Base-by-base conservation (phyloP, 345 rosid genomes). In the Anacardium occidentale region DNA sequence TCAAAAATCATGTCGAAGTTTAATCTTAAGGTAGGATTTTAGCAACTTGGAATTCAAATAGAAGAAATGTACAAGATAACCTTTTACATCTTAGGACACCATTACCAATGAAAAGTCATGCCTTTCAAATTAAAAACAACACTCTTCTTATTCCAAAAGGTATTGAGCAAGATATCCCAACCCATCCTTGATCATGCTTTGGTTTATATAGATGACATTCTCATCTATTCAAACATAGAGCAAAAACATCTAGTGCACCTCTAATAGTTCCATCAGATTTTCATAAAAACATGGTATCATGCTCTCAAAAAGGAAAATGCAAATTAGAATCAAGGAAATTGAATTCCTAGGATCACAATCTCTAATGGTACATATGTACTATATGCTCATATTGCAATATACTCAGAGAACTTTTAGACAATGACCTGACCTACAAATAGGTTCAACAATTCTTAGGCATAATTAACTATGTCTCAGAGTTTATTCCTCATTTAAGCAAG, bases 131-230 rank as follows among this genome's bases (percentile, higher is more conserved):
- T 73, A 8, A 63, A 64, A 3, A 55, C 22, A 1, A 15, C 69
- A 0, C 56, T n/a, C 69, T 0, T 73, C 15, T 0, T 1, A 52
- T 73, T 73, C 10, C 25, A 73, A 17, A 64, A 54, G 3, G 64
- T 24, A 0, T 53, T 73, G 70, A 52, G 4, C 8, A 34, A 20
- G 14, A 64, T 73, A 0, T 73, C n/a, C 40, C 1, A 6, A 1
- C 63, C 22, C 2, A 26, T 72, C 0, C 18, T 48, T 0, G 0
- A 13, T 0, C 1, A 0, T 13, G 10, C 53, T 1, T 24, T 53
- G 1, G 14, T 73, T 18, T 64, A 73, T 12, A 73, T 73, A 0
- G 76, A 52, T 55, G 64, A 73, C n/a, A 44, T 73, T 2, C 18
- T 63, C 0, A 18, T 64, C 0, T 73, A 15, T 29, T 62, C 42